Percentiles rank a stretch among this genome's conserved stretches.
phyloP scores from a whole-genome alignment of 2,329 filamentous ascomycete species.

The Ophiocordyceps camponoti-saundersi region DNA sequence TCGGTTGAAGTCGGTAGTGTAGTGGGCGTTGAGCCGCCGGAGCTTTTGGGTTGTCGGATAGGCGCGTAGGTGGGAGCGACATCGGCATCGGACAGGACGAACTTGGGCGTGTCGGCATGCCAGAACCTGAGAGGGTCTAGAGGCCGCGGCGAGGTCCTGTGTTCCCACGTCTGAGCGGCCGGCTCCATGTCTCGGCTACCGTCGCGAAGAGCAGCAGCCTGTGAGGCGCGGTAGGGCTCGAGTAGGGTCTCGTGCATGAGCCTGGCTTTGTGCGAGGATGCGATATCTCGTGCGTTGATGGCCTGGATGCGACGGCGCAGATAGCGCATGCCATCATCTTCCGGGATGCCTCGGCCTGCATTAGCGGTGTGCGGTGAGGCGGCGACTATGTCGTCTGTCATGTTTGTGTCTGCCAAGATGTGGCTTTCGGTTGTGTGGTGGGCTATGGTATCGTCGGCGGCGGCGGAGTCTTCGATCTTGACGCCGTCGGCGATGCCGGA shows the following conservation, averaged over 20 bases:
- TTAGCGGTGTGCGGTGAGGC: conserved; percentile 11
- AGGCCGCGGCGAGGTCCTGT: conserved; percentile 24
- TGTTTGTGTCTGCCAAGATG: background rate
- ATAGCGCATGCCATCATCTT: conserved; percentile 61
- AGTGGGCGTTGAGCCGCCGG: conserved; percentile 23
- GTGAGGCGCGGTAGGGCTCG: conserved; percentile 41
- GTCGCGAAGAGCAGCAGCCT: conserved; percentile 1
- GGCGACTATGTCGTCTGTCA: conserved; percentile 11
- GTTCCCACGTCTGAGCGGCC: conserved; percentile 17
- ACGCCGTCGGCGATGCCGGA: conserved; percentile 3
- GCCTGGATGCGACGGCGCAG: conserved; percentile 50
- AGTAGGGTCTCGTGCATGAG: conserved; percentile 56
- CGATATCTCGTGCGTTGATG: conserved; percentile 45
- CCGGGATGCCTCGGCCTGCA: conserved; percentile 35
- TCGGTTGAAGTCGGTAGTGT: conserved; percentile 8
- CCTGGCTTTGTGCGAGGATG: conserved; percentile 48
- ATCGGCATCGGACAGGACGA: conserved; percentile 41
- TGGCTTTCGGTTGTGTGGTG: conserved; percentile 3
- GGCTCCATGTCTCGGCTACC: conserved; percentile 5
- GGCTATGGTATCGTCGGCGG: conserved; percentile 10
- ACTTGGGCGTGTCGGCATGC: conserved; percentile 31
- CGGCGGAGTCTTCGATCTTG: conserved; percentile 14
- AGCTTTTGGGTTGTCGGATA: conserved; percentile 25
- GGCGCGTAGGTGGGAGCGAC: conserved; percentile 51
- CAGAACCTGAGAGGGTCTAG: conserved; percentile 41